A percentile compares a stretch with the other conserved stretches of the same genome.
These are phyloP conservation scores for Verticillium isaacii DNA, from an alignment of 2,329 filamentous ascomycete species.

Conservation along the genomic window DNA sequence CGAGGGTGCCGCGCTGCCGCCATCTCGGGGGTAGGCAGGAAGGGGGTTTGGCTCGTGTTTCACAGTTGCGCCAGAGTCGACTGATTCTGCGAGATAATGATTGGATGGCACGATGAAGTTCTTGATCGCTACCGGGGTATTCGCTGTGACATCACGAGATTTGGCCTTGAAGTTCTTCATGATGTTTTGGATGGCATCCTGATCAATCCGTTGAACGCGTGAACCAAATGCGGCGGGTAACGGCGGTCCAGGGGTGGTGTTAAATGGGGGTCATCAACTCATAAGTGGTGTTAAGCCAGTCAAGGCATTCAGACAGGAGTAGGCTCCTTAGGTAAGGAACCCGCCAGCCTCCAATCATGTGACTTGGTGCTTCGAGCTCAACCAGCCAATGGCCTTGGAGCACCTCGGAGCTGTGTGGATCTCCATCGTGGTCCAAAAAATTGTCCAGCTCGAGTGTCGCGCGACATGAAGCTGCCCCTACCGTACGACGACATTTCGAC, in stretches of 20 bases:
- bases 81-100: conserved; percentile 23
- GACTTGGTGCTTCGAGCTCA: background rate
- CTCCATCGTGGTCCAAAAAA: conserved; percentile 2
- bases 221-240: background rate
- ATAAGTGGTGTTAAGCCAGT: no score
- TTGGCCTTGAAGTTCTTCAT: background rate
- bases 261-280: background rate
- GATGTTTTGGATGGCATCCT: background rate
- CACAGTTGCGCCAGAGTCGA: conserved; percentile 32
- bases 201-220: background rate
- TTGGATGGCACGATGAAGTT: conserved; percentile 5
- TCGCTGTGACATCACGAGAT: background rate
- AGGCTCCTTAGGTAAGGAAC: background rate
- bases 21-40: conserved; percentile 5
- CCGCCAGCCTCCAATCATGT: background rate
- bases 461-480: conserved; percentile 4
- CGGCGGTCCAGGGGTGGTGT: no score
- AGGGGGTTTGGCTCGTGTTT: conserved; percentile 28
- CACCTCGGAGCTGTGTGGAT: background rate
- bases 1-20: conserved; percentile 1
- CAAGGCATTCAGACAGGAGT: background rate
- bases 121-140: background rate
- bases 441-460: background rate
- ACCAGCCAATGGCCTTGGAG: background rate
- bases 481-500: conserved; percentile 6